Base-by-base conservation (phyloP, 2,329 filamentous ascomycete genomes). In the Claviceps arundinis region DNA sequence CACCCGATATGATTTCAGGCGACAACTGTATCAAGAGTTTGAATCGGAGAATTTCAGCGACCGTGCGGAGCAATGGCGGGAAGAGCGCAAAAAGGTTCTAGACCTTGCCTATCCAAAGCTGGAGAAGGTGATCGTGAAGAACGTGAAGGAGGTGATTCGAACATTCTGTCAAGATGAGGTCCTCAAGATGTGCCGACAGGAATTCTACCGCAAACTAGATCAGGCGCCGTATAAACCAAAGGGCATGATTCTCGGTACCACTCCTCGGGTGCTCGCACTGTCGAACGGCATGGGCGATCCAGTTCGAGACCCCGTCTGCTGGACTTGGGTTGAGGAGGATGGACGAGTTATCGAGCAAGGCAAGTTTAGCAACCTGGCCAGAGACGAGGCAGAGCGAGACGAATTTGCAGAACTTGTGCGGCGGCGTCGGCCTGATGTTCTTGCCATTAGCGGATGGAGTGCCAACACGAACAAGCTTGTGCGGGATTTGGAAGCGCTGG, bases 211-310 rank as follows among this genome's bases (percentile, higher is more conserved):
- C 67, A 87, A 89, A 64, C 80, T 98, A 24, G 93, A 98, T 62
- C 93, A 98, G 68, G 90, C 93, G 8, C 93, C 93, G 0, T 95
- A 90, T 70, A 95, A 96, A 68, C 90, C 93, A 5, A 90, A 91
- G 68, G 90, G 89, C 9, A 89, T 96, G 80, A 79, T 89, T 19
- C 74, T 95, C 41, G 93, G 93, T 26, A 95, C 90, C 0, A 79
- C 85, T 6, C 90, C 93, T 46, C 85, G 91, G 37, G 89, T 96
- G 5, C 77, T 98, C 47, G 81, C 90, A 4, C 70, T 98, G 22
- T 91, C 90, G 3, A 94, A 90, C 60, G 93, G 93, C 51, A 83
- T 84, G 66, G 88, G 87, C 14, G 81, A 86, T 59, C 72, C 77
- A 16, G 70, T 69, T 51, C 81, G 89, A 41, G 91, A 96, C 58